Percentiles rank a stretch among this genome's conserved stretches.
phyloP scores from a whole-genome alignment of 192 early-diverging fungal species.

The Dissophora globulifera region DNA sequence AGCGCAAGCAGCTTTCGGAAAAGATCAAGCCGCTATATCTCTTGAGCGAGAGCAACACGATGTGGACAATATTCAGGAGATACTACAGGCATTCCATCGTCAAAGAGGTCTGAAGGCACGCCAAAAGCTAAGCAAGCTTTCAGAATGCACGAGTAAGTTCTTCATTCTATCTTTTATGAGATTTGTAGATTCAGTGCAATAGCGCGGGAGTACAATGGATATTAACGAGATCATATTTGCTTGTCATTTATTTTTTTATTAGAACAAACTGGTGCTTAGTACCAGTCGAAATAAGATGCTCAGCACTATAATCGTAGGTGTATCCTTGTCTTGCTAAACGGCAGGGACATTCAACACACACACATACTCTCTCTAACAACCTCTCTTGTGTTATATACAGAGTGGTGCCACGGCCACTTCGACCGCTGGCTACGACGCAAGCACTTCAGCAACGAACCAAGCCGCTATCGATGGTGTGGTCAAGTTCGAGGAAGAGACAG shows the following conservation, averaged over 20 bases:
- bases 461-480: constrained; percentile 24
- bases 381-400: no score
- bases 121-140: constrained; percentile 10
- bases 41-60: constrained; percentile 81
- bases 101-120: constrained; percentile 20
- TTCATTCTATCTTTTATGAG: no score
- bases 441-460: no score
- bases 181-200: no score
- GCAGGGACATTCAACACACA: no score
- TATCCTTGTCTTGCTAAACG: no score
- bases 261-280: constrained; percentile 3
- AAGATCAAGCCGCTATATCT: constrained; percentile 74
- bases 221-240: no score
- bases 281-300: constrained; percentile 10
- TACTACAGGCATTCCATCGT: background rate
- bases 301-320: background rate
- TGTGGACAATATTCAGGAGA: constrained; percentile 24
- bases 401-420: constrained; percentile 14
- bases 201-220: no score
- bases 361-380: no score
- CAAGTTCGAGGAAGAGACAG: constrained; percentile 30
- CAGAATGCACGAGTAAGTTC: no score
- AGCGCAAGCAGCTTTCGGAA: constrained; percentile 70
- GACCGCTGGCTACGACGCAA: no score
- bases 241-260: no score